Evolutionary conservation across 164 flowering plant genomes (phyloP).

Genomic region (Tinospora cordifolia): DNA sequence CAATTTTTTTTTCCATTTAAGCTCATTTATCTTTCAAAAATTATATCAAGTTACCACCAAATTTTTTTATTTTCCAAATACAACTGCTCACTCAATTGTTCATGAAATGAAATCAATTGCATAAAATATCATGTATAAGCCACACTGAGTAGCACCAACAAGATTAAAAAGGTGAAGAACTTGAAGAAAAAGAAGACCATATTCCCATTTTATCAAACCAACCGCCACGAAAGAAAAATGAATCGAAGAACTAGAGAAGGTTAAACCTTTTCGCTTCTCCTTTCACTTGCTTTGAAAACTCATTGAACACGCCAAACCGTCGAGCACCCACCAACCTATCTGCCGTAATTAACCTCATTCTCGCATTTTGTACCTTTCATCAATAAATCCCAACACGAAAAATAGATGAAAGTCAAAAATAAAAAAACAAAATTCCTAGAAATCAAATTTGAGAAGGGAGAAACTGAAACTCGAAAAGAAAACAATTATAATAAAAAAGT

Average conservation of each 20-base stretch:
- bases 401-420: neutral
- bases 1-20: no score
- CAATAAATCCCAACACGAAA: conserved; percentile 9
- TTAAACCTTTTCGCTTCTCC: conserved; percentile 51
- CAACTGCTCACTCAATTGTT: neutral
- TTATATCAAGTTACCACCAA: no score
- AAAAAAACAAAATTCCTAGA: neutral
- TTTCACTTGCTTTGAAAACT: conserved; percentile 62
- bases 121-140: no score
- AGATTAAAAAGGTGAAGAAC: no score
- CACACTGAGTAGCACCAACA: no score
- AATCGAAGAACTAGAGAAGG: neutral
- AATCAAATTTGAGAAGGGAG: neutral
- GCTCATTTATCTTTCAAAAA: no score
- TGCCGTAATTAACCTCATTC: conserved; percentile 23
- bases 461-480: neutral
- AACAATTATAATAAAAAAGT: neutral
- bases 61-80: neutral
- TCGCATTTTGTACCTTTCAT: conserved; percentile 24
- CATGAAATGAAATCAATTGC: no score
- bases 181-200: neutral
- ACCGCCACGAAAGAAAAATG: neutral
- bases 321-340: conserved; percentile 38
- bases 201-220: neutral
- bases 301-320: conserved; percentile 65